Percentiles rank a stretch among this genome's conserved stretches.
phyloP scores from a whole-genome alignment of 208 protist genomes.

The Acanthamoeba lugdunensis region DNA sequence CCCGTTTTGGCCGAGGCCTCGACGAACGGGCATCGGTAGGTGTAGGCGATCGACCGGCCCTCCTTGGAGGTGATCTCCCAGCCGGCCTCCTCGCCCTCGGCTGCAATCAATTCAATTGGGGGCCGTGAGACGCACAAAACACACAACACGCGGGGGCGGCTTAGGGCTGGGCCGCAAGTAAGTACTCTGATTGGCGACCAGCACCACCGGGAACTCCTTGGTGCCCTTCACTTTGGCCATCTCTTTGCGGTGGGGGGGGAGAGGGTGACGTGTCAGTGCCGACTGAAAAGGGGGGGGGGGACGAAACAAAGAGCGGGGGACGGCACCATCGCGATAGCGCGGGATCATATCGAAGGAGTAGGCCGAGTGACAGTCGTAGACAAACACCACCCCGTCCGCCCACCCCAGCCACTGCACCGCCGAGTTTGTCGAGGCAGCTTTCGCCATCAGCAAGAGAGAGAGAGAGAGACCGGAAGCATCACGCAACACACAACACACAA shows the following conservation, averaged over 20 bases:
- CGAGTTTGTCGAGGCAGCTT: neutral
- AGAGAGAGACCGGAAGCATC: neutral
- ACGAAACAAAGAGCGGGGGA: neutral
- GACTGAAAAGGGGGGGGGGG: neutral
- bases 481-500: neutral
- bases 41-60: constrained; percentile 42
- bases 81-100: constrained; percentile 29
- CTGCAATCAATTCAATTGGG: neutral
- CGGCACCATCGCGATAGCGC: constrained; percentile 14
- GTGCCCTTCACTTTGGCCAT: constrained; percentile 64
- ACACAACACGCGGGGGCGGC: neutral
- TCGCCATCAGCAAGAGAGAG: neutral
- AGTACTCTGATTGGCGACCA: constrained; percentile 50
- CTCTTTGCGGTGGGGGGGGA: neutral
- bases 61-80: constrained; percentile 67
- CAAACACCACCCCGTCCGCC: constrained; percentile 60
- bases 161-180: too few relatives aligned
- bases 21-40: constrained; percentile 57
- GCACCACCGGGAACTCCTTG: constrained; percentile 65
- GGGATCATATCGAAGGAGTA: constrained; percentile 63
- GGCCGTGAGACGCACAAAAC: neutral
- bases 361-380: constrained; percentile 47
- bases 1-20: constrained; percentile 62
- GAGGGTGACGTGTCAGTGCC: neutral
- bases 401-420: constrained; percentile 19